Percentiles rank a stretch among this genome's conserved stretches.
phyloP scores from a whole-genome alignment of 2,329 filamentous ascomycete species.

The Apiospora hydei region DNA sequence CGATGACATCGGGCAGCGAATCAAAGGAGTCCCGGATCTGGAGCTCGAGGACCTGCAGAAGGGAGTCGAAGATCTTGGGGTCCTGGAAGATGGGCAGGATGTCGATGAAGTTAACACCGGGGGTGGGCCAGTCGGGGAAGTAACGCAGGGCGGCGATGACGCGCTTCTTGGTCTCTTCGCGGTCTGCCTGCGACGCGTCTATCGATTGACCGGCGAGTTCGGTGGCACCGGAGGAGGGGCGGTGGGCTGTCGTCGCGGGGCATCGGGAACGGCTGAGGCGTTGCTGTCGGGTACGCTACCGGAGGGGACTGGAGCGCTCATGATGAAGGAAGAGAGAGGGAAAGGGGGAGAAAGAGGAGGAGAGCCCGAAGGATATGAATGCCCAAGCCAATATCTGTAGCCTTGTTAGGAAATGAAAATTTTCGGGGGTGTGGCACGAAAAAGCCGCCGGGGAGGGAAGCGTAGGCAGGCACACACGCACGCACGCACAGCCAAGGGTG shows the following conservation, averaged over 20 bases:
- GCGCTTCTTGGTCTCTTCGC: conserved; percentile 47
- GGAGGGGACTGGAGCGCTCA: conserved; percentile 45
- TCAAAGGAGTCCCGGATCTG: conserved; percentile 73
- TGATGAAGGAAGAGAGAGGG: conserved; percentile 43
- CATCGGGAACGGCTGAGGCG: conserved; percentile 55
- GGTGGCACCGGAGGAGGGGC: conserved; percentile 67
- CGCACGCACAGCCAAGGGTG: conserved; percentile 29
- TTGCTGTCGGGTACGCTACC: conserved; percentile 44
- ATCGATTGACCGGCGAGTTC: conserved; percentile 73
- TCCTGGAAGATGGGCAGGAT: conserved; percentile 96
- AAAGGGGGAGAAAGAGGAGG: conserved; percentile 40
- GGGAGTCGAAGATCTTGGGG: conserved; percentile 73
- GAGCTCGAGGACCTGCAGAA: conserved; percentile 86
- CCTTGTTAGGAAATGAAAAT: conserved; percentile 30
- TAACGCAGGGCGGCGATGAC: conserved; percentile 78
- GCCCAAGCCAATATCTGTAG: conserved; percentile 19
- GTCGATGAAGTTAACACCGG: conserved; percentile 95
- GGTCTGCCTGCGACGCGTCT: conserved; percentile 46
- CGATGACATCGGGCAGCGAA: conserved; percentile 82
- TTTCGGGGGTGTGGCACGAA: conserved; percentile 44
- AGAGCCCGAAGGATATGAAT: conserved; percentile 25
- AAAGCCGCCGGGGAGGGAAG: conserved; percentile 38
- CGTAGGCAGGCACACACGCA: conserved; percentile 36
- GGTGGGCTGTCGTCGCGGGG: conserved; percentile 69
- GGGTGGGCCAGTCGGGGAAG: conserved; percentile 90